Evolutionary conservation across 2,329 filamentous ascomycete genomes (phyloP).

Genomic region (Cordyceps militaris): DNA sequence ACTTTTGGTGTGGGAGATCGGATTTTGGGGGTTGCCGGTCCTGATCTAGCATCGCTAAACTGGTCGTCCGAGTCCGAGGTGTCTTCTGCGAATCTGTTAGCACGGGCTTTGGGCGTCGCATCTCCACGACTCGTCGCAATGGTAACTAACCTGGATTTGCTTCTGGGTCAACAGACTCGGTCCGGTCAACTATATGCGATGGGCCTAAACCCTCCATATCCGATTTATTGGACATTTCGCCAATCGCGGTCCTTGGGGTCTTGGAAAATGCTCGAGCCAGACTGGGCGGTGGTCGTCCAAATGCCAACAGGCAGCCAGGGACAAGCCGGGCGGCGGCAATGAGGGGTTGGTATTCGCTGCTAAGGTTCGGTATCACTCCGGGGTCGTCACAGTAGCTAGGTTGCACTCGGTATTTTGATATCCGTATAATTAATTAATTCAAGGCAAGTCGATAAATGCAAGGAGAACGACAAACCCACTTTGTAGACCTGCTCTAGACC

Average conservation of each 20-base stretch:
- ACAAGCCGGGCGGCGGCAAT: not conserved
- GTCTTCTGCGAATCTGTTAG: slow-evolving; percentile 27
- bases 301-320: not conserved
- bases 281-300: not conserved
- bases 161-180: not conserved
- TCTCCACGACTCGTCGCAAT: too few relatives aligned
- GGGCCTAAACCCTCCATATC: not conserved
- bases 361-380: not conserved
- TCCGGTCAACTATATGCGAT: not conserved
- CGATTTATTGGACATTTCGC: not conserved
- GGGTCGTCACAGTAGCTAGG: not conserved
- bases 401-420: not conserved
- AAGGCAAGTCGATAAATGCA: not conserved
- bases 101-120: not conserved
- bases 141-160: slow-evolving; percentile 23
- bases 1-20: slow-evolving; percentile 50
- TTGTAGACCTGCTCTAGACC: not conserved
- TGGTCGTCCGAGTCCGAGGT: slow-evolving; percentile 62
- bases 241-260: not conserved
- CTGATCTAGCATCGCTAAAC: slow-evolving; percentile 60
- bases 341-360: not conserved
- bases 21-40: slow-evolving; percentile 33
- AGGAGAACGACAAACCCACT: not conserved
- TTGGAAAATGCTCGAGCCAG: not conserved
- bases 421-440: not conserved